These are phyloP conservation scores for Trypanosoma caninum DNA, from an alignment of 208 protist species.

Conservation along the genomic window DNA sequence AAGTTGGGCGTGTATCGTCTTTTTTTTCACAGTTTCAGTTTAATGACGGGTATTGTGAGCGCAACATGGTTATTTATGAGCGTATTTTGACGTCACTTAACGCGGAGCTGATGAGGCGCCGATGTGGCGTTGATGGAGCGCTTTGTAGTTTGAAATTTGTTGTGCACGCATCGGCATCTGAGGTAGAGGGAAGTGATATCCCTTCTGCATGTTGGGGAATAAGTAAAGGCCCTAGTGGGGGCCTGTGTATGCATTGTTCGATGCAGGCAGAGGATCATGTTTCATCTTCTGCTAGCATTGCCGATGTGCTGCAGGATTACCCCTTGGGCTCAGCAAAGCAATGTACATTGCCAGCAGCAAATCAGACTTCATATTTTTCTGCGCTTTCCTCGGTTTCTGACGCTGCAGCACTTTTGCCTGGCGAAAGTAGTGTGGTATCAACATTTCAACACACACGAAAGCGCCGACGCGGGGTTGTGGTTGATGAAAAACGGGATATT, in stretches of 20 bases:
- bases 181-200: conserved; percentile 19
- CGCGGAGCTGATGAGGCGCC: background rate
- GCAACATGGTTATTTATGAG: conserved; percentile 32
- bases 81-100: conserved; percentile 5
- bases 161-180: conserved; percentile 24
- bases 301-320: no score
- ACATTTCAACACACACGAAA: conserved; percentile 8
- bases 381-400: background rate
- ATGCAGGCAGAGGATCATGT: conserved; percentile 4
- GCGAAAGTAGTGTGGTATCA: no score
- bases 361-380: no score
- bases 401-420: no score
- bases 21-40: conserved; percentile 3
- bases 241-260: conserved; percentile 14
- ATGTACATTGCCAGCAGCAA: background rate
- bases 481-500: conserved; percentile 10
- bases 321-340: no score
- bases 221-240: conserved; percentile 2
- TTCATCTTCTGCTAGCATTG: no score
- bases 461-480: conserved; percentile 10
- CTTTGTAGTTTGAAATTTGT: background rate
- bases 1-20: conserved; percentile 12
- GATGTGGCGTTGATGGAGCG: background rate
- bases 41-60: conserved; percentile 3
- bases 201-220: conserved; percentile 18